A percentile compares a stretch with the other conserved stretches of the same genome.
Conservation (phyloP, 345 rosid species). For the Populus euphratica region DNA sequence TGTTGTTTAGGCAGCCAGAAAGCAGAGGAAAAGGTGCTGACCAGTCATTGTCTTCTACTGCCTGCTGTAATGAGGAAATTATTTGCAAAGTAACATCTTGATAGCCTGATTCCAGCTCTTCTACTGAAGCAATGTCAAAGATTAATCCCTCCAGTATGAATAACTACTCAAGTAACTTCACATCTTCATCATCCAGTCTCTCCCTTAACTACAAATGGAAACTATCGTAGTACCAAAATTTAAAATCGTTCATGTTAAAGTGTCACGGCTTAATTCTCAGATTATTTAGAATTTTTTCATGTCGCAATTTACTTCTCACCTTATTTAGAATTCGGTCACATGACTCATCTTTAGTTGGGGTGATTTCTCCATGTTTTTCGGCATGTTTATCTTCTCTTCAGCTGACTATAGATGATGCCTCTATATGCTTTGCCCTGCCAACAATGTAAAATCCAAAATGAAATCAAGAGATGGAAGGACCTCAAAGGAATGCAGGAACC, state of each 20-base stretch:
- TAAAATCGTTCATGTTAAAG: neutral
- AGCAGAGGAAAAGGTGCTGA: neutral
- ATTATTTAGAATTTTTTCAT: slow-evolving; percentile 38
- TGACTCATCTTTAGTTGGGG: slow-evolving; percentile 39
- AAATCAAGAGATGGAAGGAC: neutral
- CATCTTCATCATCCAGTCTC: slow-evolving; percentile 53
- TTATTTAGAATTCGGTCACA: slow-evolving; percentile 45
- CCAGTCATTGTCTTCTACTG: neutral
- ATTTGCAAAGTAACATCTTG: slow-evolving; percentile 43
- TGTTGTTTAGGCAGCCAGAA: neutral
- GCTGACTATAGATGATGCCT: slow-evolving; percentile 48
- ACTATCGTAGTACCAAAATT: slow-evolving; percentile 10
- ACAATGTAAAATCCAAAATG: slow-evolving; percentile 1
- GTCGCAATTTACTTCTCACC: slow-evolving; percentile 35
- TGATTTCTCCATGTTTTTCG: slow-evolving; percentile 30
- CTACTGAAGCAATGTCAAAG: slow-evolving; percentile 38
- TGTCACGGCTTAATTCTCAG: slow-evolving; percentile 23
- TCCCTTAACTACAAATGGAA: slow-evolving; percentile 48
- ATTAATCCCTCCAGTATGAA: slow-evolving; percentile 50
- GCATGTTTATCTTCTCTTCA: slow-evolving; percentile 37
- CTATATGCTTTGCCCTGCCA: slow-evolving; percentile 83
- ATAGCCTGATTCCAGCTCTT: slow-evolving; percentile 41
- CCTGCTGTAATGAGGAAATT: slow-evolving; percentile 24
- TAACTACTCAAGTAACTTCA: slow-evolving; percentile 64
- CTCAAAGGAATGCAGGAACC: neutral